Base-by-base conservation (phyloP, 768 basidiomycete species). In the Mycena leptocephala region DNA sequence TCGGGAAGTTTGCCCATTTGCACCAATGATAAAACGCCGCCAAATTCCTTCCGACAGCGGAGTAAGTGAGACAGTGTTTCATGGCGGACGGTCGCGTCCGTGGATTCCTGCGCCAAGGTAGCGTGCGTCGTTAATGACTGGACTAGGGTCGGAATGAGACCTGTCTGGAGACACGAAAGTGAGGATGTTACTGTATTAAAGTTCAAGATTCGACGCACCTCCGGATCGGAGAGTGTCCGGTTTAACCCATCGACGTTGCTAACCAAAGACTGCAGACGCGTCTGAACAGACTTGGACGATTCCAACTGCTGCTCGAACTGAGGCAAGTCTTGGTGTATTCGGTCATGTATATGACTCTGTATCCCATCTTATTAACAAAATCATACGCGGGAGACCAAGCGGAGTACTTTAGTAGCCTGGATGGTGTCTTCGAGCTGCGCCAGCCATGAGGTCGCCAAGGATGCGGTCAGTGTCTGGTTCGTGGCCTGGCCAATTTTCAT, bases 371-470 rank as follows among this genome's bases (percentile, higher is more conserved):
- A 72, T 70, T 72, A 46, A 48, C 6, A 51, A 9, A 62, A 32
- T 66, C 20, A 33, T 56, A 37, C 53, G 30, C 22, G 65, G 59
- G 66, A 75, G 39, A 66, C 32, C 37, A 32, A 75, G 51, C 58
- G 63, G 66, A 39, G 66, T 80, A 96, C 96, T 88, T 95, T 95
- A 14, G 94, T 95, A 41, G 87, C 85, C 28, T 85, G 85, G 74
- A 97, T 95, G 16, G 93, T 92, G 58, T 90, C 88, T 78, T 97
- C 92, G 33, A 98, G 88, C 81, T 95, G 94, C 0, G 85, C 81
- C 46, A 95, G 85, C 95, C 95, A 96, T 72, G 92, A 92, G 35
- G 90, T 85, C 16, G 93, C 93, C 65, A 94, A 81, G 39, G 88
- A 80, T 48, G 94, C 90, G 78, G 88, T 92, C 41, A 96, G 82